Base-by-base conservation (phyloP, 164 flowering plant species). In the Santalum album region DNA sequence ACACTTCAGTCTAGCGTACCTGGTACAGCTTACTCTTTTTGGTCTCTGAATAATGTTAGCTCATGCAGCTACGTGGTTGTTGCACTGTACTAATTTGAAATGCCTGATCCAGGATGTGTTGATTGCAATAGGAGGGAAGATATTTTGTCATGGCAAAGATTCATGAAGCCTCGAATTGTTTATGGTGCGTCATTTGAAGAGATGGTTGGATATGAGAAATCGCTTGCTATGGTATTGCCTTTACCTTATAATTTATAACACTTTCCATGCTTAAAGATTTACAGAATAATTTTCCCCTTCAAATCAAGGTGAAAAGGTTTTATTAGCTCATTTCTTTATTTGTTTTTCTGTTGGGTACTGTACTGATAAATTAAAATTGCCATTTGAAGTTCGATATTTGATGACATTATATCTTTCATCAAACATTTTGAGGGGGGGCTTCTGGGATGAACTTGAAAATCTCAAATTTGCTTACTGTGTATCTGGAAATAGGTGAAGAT, bases 111-210 rank as follows among this genome's bases (percentile, higher is more conserved):
- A 91, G 98, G 90, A 68, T 77, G 68, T 53, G 67, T 27, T 44
- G 90, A 82, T 17, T 88, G 98, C 76, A 91, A 91, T 65, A 76
- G 62, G 68, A 70, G 63, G 61, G 98, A 91, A 66, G 71, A 80
- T 64, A 83, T 91, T 24, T 67, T 91, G 49, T 44, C 63, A 7
- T 88, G 92, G 96, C 69, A 80, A 50, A 80, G 68, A 62, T 86
- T 86, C 65, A 62, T 72, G 46, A 84, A 72, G 62, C 98, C 98
- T 26, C 73, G 66, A 53, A 86, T 91, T 12, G n/a, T 45, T 54
- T 83, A 81, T 75, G 90, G 89, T 22, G 82, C 72, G 63, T 65
- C 94, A 29, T 56, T 88, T 62, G 85, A 78, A 61, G 83, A 81
- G 65, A 78, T 84, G 66, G 35, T 84, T 48, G 72, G 67, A 48